Base-by-base conservation (phyloP, 2,329 filamentous ascomycete genomes). In the Paraphaeosphaeria sporulosa region DNA sequence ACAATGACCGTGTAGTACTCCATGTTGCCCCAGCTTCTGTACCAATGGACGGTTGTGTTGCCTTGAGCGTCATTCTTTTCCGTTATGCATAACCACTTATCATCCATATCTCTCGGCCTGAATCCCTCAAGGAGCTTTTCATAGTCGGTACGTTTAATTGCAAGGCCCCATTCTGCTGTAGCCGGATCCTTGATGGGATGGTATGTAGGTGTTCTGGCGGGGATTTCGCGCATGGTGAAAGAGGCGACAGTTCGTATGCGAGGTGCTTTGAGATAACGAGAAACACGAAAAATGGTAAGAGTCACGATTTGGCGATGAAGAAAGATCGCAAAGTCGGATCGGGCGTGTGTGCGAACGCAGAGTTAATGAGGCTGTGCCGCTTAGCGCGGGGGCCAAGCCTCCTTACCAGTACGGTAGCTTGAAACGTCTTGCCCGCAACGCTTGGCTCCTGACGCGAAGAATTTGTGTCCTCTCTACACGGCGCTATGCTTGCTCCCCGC, bases 61-160 rank as follows among this genome's bases (percentile, higher is more conserved):
- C 51, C 51, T 34, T 46, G 40, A 32, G 25, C 38, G 51, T 54
- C 51, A 15, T 40, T 40, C n/a, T 21, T 36, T 17, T 54, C 51
- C 8, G 51, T 19, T 2, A 32, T 36, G 25, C 17, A 25, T 7
- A 34, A 19, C 51, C 51, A 54, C 17, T 46, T 54, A 17, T 54
- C 51, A 25, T 54, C 51, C 51, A 54, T 54, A 34, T 46, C 40
- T 46, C 27, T 44, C 1, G 51, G 51, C 9, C 10, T 13, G 9
- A 54, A 54, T 8, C 51, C 51, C 13, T 46, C n/a, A n/a, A 54
- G 19, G 0, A 54, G 38, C 38, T 54, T 54, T 17, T 44, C 23
- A 23, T 54, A 54, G 25, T 54, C 51, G 3, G 25, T n/a, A 15
- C 17, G 51, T 15, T 44, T 54, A 27, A 54, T 21, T 17, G 51